A percentile compares a stretch with the other conserved stretches of the same genome.
These are phyloP conservation scores for Lipomyces yamanashiensis DNA, from an alignment of 805 yeast species.

Conservation along the genomic window DNA sequence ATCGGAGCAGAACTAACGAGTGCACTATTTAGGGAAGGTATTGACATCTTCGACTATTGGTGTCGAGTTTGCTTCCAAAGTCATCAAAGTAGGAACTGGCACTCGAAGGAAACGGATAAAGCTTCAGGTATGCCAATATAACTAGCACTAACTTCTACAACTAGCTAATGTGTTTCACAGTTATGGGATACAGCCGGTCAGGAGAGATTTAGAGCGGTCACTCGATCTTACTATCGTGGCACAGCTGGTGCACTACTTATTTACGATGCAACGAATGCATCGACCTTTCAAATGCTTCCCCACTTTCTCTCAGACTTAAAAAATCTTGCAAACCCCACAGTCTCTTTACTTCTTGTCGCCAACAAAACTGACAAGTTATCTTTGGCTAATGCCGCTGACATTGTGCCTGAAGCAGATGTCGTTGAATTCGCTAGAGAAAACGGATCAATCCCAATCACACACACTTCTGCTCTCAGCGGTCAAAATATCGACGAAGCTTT, in stretches of 20 bases:
- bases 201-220: slow-evolving; percentile 91
- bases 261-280: slow-evolving; percentile 85
- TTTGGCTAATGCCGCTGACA: slow-evolving; percentile 46
- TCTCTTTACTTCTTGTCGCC: slow-evolving; percentile 88
- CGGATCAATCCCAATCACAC: slow-evolving; percentile 48
- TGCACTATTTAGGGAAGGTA: slow-evolving; percentile 41
- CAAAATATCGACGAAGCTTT: slow-evolving; percentile 52
- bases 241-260: slow-evolving; percentile 93
- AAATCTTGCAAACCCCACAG: slow-evolving; percentile 90
- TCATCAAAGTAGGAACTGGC: slow-evolving; percentile 45
- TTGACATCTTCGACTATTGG: slow-evolving; percentile 48
- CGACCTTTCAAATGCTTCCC: slow-evolving; percentile 80
- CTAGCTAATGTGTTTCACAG: not conserved
- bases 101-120: slow-evolving; percentile 38
- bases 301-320: slow-evolving; percentile 89
- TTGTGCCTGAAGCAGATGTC: slow-evolving; percentile 48
- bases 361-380: slow-evolving; percentile 76
- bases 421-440: slow-evolving; percentile 44
- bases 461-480: slow-evolving; percentile 51
- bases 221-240: slow-evolving; percentile 92
- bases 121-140: slow-evolving; percentile 32
- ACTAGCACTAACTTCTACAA: not conserved
- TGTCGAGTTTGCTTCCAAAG: slow-evolving; percentile 48
- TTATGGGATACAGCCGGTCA: slow-evolving; percentile 96
- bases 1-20: too few relatives aligned